Conservation (phyloP, 139 green algal species). For the Penium margaritaceum region DNA sequence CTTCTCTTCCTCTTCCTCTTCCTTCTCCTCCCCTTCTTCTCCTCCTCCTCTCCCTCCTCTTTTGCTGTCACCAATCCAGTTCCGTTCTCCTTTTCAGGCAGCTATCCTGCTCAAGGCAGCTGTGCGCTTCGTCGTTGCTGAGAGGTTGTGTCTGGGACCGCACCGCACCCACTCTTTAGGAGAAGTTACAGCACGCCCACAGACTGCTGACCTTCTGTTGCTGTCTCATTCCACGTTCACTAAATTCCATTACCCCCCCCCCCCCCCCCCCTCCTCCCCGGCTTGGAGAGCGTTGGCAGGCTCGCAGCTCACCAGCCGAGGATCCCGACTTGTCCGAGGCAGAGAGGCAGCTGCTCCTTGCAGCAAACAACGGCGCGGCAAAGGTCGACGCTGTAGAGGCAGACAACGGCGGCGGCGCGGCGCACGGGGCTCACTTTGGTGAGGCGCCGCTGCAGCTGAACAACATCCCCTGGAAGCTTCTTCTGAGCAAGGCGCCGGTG, state of each 20-base stretch:
- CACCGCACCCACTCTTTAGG: too few relatives aligned
- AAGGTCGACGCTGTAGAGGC: neutral
- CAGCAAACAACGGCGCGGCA: neutral
- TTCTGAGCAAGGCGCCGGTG: slow-evolving; percentile 75
- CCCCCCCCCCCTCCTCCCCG: neutral
- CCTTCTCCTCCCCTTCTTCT: too few relatives aligned
- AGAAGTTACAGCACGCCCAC: too few relatives aligned
- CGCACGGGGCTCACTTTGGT: neutral
- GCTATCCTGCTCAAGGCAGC: too few relatives aligned
- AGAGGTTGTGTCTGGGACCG: too few relatives aligned
- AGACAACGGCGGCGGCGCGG: neutral
- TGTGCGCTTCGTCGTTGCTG: too few relatives aligned
- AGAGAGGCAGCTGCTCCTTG: slow-evolving; percentile 6
- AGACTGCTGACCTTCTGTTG: too few relatives aligned
- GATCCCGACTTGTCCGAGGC: slow-evolving; percentile 52
- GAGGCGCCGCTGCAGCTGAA: neutral
- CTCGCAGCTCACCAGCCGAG: slow-evolving; percentile 56
- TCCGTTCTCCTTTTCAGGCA: too few relatives aligned
- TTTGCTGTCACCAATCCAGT: too few relatives aligned
- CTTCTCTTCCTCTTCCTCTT: too few relatives aligned
- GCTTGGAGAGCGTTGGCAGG: too few relatives aligned
- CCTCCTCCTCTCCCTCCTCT: too few relatives aligned
- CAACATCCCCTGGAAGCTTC: slow-evolving; percentile 76
- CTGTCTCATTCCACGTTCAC: neutral
- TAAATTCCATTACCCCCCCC: neutral